Evolutionary conservation across 164 flowering plant species (phyloP), one percentile per base, ranked within the genome.

Genomic region (Akebia trifoliata): DNA sequence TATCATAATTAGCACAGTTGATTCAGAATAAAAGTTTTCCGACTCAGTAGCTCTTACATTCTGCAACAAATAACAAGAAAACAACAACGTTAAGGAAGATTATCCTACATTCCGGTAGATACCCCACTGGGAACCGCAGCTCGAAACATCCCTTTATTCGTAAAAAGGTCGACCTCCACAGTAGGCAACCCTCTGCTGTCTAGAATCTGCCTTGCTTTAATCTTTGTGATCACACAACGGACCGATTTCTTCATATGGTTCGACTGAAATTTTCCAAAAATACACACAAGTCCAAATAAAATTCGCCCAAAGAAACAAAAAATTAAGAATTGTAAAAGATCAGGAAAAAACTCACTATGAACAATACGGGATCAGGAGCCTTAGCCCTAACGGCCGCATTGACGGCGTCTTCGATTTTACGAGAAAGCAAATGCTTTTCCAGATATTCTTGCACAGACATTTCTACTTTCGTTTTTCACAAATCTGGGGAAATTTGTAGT

Each of bases 331-430:
- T 11, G 24, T 46, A 40, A 54, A 28, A 50, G n/a, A 42, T 30
- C n/a, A n/a, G 28, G 29, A 30, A 22, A 21, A n/a, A 28, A 43
- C 59, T 58, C 76, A 88, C 97, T 61, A 94, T 94, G 85, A 86
- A 90, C 65, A 94, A 84, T 28, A 94, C 91, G 44, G 99, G 99
- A 82, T 94, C 99, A 55, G 82, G 56, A 50, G 95, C 72, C 62
- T 94, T 94, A 14, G 97, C 87, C 72, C 96, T 72, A 65, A 94
- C 99, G 56, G 99, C 99, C 36, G 99, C 99, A 76, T 94, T 90
- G 62, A 94, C 99, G 56, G 97, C 99, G 54, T 90, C 99, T 64
- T 94, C 99, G 64, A 94, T 90, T 64, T 79, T 90, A 53, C 96
- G 90, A 57, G 97, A 85, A 51, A 94, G 97, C 84, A 72, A 50